These are phyloP conservation scores for Rhinocladiella mackenziei DNA, from an alignment of 2,329 filamentous ascomycete species.

Conservation along the genomic window DNA sequence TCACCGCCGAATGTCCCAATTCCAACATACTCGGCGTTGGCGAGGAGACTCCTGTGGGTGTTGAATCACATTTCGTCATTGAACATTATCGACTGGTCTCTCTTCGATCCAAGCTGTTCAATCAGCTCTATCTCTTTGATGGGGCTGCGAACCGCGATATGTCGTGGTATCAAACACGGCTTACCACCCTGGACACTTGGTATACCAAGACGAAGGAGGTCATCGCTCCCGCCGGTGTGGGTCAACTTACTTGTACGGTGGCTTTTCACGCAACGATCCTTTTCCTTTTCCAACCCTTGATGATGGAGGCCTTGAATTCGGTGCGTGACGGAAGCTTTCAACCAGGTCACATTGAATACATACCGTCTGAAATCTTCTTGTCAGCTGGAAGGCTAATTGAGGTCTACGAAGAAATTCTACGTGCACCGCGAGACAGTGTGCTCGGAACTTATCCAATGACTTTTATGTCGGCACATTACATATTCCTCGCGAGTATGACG, in stretches of 20 bases:
- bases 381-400: slow-evolving; percentile 26
- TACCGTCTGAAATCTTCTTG: slow-evolving; percentile 26
- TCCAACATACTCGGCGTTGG: neutral
- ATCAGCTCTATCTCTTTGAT: slow-evolving; percentile 19
- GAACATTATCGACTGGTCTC: slow-evolving; percentile 33
- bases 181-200: slow-evolving; percentile 5
- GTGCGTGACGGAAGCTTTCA: neutral
- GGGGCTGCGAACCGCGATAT: slow-evolving; percentile 4
- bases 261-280: slow-evolving; percentile 30
- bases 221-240: slow-evolving; percentile 12
- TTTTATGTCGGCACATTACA: slow-evolving; percentile 31
- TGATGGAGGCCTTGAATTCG: slow-evolving; percentile 8
- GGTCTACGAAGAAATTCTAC: slow-evolving; percentile 29
- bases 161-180: slow-evolving; percentile 22
- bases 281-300: slow-evolving; percentile 30
- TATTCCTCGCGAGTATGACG: slow-evolving; percentile 29
- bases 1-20: neutral
- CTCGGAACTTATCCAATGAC: slow-evolving; percentile 30
- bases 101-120: slow-evolving; percentile 32
- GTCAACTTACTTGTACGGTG: slow-evolving; percentile 28
- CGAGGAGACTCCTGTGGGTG: slow-evolving; percentile 25
- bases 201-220: neutral
- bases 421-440: slow-evolving; percentile 25
- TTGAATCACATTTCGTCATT: slow-evolving; percentile 1
- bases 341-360: neutral